Percentiles rank a stretch among this genome's conserved stretches.
Conservation (phyloP, 306 rosid genomes). For the Psophocarpus tetragonolobus region DNA sequence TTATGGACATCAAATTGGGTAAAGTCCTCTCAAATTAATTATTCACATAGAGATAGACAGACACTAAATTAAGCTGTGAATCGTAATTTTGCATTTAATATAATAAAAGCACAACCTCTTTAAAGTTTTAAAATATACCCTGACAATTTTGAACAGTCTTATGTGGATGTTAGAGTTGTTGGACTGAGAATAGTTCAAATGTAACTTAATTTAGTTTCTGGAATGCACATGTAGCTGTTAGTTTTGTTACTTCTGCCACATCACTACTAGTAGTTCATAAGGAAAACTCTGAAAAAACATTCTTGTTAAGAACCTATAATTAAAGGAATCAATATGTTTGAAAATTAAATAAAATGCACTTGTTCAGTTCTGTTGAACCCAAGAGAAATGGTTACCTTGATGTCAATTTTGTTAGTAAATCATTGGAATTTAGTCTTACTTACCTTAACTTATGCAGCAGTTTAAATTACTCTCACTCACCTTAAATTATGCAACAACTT, state of each 20-base stretch:
- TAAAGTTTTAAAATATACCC: neutral
- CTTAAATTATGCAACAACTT: no score
- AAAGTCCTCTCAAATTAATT: neutral
- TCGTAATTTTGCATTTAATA: neutral
- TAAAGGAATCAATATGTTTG: no score
- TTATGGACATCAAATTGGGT: no score
- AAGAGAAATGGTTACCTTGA: no score
- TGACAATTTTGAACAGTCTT: neutral
- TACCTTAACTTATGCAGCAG: no score
- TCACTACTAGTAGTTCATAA: neutral
- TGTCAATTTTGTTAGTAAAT: no score
- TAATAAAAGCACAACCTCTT: neutral
- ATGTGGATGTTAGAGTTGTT: neutral
- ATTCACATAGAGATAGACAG: neutral
- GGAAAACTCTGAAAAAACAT: neutral
- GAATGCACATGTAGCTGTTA: neutral
- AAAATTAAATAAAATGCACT: neutral
- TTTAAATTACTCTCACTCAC: no score
- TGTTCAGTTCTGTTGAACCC: conserved; percentile 1
- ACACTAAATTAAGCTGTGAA: neutral
- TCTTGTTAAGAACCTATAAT: neutral
- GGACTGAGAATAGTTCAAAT: neutral
- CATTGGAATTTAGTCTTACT: no score
- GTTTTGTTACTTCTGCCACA: neutral
- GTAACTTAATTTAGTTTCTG: neutral